Conservation (phyloP, 2,329 filamentous ascomycete species). For the Stagonosporopsis rhizophila region DNA sequence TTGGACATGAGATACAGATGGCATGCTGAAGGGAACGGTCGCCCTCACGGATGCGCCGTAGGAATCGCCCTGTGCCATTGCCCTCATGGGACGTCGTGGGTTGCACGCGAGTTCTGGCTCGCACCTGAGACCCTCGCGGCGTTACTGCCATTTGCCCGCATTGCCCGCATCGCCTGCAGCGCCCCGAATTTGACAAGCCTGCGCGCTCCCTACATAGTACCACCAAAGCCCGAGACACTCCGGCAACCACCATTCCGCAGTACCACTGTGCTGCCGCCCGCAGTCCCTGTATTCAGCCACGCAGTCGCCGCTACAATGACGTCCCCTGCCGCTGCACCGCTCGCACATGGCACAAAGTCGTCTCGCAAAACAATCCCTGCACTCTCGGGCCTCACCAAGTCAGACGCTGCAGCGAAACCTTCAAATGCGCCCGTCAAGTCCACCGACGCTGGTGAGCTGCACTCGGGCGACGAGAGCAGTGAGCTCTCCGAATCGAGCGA, state of each 20-base stretch:
- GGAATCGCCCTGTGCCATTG: not conserved
- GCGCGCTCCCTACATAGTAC: slow-evolving; percentile 13
- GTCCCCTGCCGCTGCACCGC: slow-evolving; percentile 10
- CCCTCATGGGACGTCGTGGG: slow-evolving; percentile 12
- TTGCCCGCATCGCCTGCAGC: not conserved
- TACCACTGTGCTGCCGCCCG: slow-evolving; percentile 13
- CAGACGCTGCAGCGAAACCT: slow-evolving; percentile 25
- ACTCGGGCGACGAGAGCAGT: slow-evolving; percentile 38
- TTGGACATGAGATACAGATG: not conserved
- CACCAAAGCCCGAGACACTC: slow-evolving; percentile 19
- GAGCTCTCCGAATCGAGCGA: slow-evolving; percentile 46
- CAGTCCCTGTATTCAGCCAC: not conserved
- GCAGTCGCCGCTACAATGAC: slow-evolving; percentile 21
- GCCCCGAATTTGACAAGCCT: slow-evolving; percentile 18
- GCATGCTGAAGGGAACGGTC: not conserved
- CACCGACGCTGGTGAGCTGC: slow-evolving; percentile 29
- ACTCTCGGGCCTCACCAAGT: slow-evolving; percentile 27
- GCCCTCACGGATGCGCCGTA: not conserved
- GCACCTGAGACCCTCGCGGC: slow-evolving; percentile 20
- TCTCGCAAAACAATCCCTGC: slow-evolving; percentile 31
- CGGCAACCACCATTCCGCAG: slow-evolving; percentile 16
- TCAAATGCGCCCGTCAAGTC: slow-evolving; percentile 25
- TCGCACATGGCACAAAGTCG: slow-evolving; percentile 31
- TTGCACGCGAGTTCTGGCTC: slow-evolving; percentile 15
- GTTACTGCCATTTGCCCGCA: slow-evolving; percentile 9